Evolutionary conservation across 1,284 basidiomycete genomes (phyloP), one percentile per base, ranked within the genome.

Genomic region (Apiotrichum domesticum): DNA sequence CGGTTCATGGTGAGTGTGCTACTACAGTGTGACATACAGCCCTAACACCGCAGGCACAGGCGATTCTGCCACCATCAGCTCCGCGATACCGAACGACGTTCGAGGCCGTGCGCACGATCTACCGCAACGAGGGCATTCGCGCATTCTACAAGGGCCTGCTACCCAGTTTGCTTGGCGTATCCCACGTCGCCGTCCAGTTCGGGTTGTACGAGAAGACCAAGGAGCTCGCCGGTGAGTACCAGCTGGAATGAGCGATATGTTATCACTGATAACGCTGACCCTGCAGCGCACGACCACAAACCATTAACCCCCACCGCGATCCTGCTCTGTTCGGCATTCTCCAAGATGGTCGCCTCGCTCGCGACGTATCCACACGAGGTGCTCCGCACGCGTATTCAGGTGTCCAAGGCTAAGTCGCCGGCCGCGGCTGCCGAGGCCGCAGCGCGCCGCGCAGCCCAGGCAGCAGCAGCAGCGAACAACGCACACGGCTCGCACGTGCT

Each of bases 331-430:
- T 93, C 90, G 21, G 90, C 89, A 7, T 77, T 85, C 21, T 87
- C 91, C 37, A 97, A 97, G 75, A 95, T 96, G 89, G 85, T 88
- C 2, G 94, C 93, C 3, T 93, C 91, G 10, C 79, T 96, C 32
- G 87, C 87, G 32, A 97, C 94, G 35, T 97, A 97, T 75, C 94
- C 94, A 0, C 93, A 97, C 74, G 93, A 97, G 77, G 94, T 97
- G 44, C 82, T 97, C 15, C 87, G 93, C 9, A 97, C 93, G 33
- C 84, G 92, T 5, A 78, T 96, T 40, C 93, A 97, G 76, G 91
- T 92, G 4, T 35, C 42, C 42, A 52, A 51, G 41, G 40, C 55
- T 34, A 14, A 15, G 53, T 33, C 40, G 46, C 49, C 40, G 35
- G 46, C 53, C 6, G 21, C 54, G 10, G 46, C 54, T 15, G 40